Conservation (phyloP, 345 rosid species). For the Boechera stricta region DNA sequence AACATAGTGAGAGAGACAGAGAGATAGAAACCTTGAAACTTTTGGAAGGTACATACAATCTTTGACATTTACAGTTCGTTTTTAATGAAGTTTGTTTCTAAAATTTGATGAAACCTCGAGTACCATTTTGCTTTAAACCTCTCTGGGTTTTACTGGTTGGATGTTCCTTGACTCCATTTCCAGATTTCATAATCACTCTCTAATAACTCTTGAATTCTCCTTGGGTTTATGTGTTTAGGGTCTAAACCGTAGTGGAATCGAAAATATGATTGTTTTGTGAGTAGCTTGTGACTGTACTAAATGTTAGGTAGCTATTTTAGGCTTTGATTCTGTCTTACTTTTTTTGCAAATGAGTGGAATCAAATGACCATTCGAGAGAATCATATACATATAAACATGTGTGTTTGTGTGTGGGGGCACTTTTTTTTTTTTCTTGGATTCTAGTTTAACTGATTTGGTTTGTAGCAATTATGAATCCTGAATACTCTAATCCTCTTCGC, state of each 20-base stretch:
- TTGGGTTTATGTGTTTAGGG: not conserved
- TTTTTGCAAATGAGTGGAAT: slow-evolving; percentile 23
- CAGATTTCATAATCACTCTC: not conserved
- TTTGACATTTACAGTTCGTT: slow-evolving; percentile 3
- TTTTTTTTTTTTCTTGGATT: slow-evolving; percentile 30
- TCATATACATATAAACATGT: slow-evolving; percentile 35
- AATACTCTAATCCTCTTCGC: slow-evolving; percentile 29
- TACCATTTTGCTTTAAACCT: not conserved
- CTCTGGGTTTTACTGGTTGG: not conserved
- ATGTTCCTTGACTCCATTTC: slow-evolving; percentile 10
- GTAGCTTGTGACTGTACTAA: slow-evolving; percentile 35
- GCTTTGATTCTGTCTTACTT: slow-evolving; percentile 29
- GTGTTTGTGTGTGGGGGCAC: slow-evolving; percentile 31
- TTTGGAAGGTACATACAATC: slow-evolving; percentile 28
- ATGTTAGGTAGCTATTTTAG: slow-evolving; percentile 39
- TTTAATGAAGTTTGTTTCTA: not conserved
- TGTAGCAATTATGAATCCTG: slow-evolving; percentile 36
- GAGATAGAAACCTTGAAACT: not conserved
- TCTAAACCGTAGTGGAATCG: slow-evolving; percentile 11
- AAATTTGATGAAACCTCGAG: not conserved
- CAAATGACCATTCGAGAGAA: slow-evolving; percentile 33
- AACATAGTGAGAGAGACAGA: not conserved
- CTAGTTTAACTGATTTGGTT: slow-evolving; percentile 43
- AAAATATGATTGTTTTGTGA: slow-evolving; percentile 13
- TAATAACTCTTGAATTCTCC: not conserved